These are phyloP conservation scores for Cafeteria roenbergensis DNA, from an alignment of 108 stramenopile genomes.

Conservation along the genomic window DNA sequence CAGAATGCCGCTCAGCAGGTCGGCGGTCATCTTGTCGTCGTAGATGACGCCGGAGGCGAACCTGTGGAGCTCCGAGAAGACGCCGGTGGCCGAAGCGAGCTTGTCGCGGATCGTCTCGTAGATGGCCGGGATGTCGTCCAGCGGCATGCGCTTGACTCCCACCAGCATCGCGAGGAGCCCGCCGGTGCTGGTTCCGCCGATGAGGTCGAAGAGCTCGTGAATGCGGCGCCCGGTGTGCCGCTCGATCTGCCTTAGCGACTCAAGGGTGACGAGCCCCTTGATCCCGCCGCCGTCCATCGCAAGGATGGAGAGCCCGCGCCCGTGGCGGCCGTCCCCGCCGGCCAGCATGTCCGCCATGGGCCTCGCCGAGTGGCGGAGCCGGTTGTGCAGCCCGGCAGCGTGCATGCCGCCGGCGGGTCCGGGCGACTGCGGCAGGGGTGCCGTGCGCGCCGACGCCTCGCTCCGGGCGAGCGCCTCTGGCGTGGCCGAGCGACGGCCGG, in stretches of 20 bases:
- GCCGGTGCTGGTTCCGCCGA: conserved; percentile 35
- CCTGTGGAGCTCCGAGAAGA: conserved; percentile 8
- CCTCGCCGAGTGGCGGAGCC: no score
- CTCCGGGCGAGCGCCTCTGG: no score
- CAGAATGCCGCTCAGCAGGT: background rate
- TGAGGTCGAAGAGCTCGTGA: conserved; percentile 35
- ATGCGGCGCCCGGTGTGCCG: conserved; percentile 9
- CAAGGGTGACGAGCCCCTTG: conserved; percentile 27
- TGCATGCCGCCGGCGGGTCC: no score
- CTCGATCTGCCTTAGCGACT: conserved; percentile 23
- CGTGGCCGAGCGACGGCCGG: no score
- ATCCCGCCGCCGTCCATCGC: conserved; percentile 38
- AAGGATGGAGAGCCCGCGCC: conserved; percentile 25
- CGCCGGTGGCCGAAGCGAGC: conserved; percentile 17
- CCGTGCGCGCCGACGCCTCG: no score
- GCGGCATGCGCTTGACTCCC: conserved; percentile 13
- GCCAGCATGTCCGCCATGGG: no score
- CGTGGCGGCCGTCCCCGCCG: no score
- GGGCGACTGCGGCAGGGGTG: no score
- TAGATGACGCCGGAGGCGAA: conserved; percentile 19
- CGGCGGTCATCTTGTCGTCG: conserved; percentile 20
- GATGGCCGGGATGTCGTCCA: conserved; percentile 21
- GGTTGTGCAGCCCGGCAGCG: no score
- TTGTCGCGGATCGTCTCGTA: conserved; percentile 32
- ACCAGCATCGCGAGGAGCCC: conserved; percentile 29